Evolutionary conservation across 1,139 yeast genomes (phyloP), one percentile per base, ranked within the genome.

Genomic region (Taphrina sp.): DNA sequence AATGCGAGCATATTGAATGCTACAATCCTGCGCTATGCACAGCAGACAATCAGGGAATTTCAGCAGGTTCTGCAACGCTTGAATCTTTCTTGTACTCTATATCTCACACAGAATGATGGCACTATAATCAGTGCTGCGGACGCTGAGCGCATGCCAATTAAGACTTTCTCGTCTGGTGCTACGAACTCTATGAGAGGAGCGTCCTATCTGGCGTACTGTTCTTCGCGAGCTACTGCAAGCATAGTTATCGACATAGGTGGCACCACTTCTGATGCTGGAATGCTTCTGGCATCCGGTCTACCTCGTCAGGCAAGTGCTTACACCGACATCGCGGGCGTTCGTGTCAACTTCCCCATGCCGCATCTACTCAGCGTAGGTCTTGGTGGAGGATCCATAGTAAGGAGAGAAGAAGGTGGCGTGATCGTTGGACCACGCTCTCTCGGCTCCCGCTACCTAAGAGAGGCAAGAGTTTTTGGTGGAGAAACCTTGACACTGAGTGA

Each of bases 111-210:
- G 61, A 74, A 74, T 58, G 76, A 74, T 59, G 77, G 77, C 4
- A 74, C 77, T 3, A 71, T 74, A 2, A 60, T 74, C 24, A 64
- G 74, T 2, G 67, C 69, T 5, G 57, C 63, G 12, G 74, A 69
- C 34, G 76, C 76, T 0, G 60, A 70, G 17, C 61, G 63, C 23
- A 60, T 68, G 0, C 77, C 77, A 7, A 73, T 74, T 33, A 63
- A 71, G 53, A 74, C 77, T 0, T 74, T 74, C 59, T 71, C 76
- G 3, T 73, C 76, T 3, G 77, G 77, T 31, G 74, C 77, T 0
- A 74, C 77, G 5, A 74, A 74, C 60, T 73, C 76, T 3, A 74
- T 74, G 77, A 64, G 76, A 61, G 77, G 77, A 29, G 77, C 77
- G 1, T 70, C 76, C 0, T 71, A 73, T 56, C 61, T 72, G 17